phyloP scores from a whole-genome alignment of 2,329 filamentous ascomycete genomes.

The Ceratocystis diversiconidia region DNA sequence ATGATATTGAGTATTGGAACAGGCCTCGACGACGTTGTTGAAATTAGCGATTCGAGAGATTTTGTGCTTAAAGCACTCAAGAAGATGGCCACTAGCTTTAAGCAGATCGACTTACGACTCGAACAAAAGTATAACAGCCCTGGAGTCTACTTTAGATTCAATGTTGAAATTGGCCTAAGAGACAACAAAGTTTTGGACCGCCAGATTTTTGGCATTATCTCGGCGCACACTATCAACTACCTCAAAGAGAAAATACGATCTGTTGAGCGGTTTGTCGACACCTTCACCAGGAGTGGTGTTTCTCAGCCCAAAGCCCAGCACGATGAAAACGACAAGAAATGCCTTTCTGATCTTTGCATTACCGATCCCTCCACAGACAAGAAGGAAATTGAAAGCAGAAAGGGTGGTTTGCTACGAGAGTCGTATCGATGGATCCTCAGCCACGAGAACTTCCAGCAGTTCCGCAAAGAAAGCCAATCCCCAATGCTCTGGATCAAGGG shows the following conservation, averaged over 20 bases:
- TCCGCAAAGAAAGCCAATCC: rapidly evolving
- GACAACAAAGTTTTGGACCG: constrained; percentile 22
- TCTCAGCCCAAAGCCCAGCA: too few relatives aligned
- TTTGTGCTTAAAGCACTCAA: rapidly evolving
- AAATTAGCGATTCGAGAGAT: constrained; percentile 13
- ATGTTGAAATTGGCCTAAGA: constrained; percentile 22
- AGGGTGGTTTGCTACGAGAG: too few relatives aligned
- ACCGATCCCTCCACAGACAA: too few relatives aligned
- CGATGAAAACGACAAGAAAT: too few relatives aligned
- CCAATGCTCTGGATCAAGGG: too few relatives aligned
- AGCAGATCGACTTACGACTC: neutral
- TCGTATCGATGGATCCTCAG: too few relatives aligned
- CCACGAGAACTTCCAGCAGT: too few relatives aligned
- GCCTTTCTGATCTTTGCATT: too few relatives aligned
- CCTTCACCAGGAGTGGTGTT: too few relatives aligned
- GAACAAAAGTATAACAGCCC: constrained; percentile 19
- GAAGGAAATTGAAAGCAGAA: too few relatives aligned
- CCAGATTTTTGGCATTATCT: constrained; percentile 21
- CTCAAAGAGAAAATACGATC: rapidly evolving
- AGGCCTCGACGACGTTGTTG: constrained; percentile 20
- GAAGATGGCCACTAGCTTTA: neutral
- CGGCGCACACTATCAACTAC: constrained; percentile 19
- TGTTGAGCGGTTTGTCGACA: too few relatives aligned
- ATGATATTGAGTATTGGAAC: constrained; percentile 23
- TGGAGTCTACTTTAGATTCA: constrained; percentile 22